Evolutionary conservation across 495 filamentous ascomycete species (phyloP).

Genomic region (Bathelium albidoporum): DNA sequence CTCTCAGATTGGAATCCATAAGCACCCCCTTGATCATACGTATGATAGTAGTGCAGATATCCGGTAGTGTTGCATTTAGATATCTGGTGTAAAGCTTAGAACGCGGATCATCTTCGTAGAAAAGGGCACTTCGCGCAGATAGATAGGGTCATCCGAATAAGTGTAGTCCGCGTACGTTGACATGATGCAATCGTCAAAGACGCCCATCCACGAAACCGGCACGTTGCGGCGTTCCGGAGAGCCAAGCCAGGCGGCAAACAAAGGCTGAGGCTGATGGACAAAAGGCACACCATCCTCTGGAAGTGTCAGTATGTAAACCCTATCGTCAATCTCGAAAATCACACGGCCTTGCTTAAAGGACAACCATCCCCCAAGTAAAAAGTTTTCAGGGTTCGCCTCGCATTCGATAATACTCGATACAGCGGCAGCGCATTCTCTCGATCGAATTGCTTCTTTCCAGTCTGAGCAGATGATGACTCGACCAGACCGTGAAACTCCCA

Average conservation of each 20-base stretch:
- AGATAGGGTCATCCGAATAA: too few species aligned
- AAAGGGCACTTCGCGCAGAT: too few species aligned
- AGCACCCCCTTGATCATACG: too few species aligned
- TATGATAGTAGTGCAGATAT: too few species aligned
- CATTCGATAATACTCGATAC: slow-evolving; percentile 12
- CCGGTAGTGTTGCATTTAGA: too few species aligned
- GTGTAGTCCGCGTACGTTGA: slow-evolving; percentile 8
- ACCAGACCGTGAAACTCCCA: slow-evolving; percentile 13
- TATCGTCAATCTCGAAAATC: slow-evolving; percentile 12
- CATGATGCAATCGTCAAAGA: slow-evolving; percentile 21
- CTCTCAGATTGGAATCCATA: too few species aligned
- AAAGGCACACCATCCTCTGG: slow-evolving; percentile 9
- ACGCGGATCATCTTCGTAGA: slow-evolving; percentile 13
- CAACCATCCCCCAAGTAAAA: slow-evolving; percentile 17
- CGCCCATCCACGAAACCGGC: slow-evolving; percentile 15
- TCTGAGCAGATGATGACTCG: slow-evolving; percentile 15
- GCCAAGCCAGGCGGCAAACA: slow-evolving; percentile 3
- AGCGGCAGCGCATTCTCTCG: not conserved
- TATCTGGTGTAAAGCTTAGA: slow-evolving; percentile 14
- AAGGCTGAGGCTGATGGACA: not conserved
- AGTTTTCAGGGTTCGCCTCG: slow-evolving; percentile 10
- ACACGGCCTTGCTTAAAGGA: slow-evolving; percentile 13
- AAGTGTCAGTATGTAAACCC: slow-evolving; percentile 15
- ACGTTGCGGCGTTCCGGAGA: slow-evolving; percentile 4
- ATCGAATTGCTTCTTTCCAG: slow-evolving; percentile 8